These are phyloP conservation scores for Primulina eburnea DNA, from an alignment of 257 asterid genomes.

Conservation along the genomic window DNA sequence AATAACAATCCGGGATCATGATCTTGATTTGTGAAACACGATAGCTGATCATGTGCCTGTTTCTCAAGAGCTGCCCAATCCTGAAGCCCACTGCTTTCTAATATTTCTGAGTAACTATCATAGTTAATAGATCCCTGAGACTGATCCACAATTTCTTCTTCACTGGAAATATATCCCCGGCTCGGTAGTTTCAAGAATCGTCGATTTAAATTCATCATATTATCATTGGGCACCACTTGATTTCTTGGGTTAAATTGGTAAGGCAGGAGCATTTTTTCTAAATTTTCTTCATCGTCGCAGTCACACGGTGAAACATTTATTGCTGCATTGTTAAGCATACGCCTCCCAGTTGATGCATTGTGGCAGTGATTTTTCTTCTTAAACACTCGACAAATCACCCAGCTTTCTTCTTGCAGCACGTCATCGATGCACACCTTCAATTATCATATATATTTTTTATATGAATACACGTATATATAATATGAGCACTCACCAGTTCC, in stretches of 20 bases:
- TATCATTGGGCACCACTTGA: background rate
- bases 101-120: slow-evolving; percentile 7
- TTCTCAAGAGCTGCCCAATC: slow-evolving; percentile 48
- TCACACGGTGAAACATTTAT: slow-evolving; percentile 16
- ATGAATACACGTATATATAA: background rate
- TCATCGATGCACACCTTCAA: slow-evolving; percentile 31
- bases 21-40: background rate
- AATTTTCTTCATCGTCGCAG: slow-evolving; percentile 28
- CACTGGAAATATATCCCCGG: slow-evolving; percentile 29
- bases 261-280: slow-evolving; percentile 43
- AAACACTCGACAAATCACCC: slow-evolving; percentile 67
- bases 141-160: slow-evolving; percentile 9
- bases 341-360: slow-evolving; percentile 12
- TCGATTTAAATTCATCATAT: slow-evolving; percentile 10
- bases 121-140: background rate
- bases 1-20: background rate
- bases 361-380: slow-evolving; percentile 44
- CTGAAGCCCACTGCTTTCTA: slow-evolving; percentile 19
- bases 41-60: slow-evolving; percentile 32
- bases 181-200: slow-evolving; percentile 41
- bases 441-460: background rate
- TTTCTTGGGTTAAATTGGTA: slow-evolving; percentile 20
- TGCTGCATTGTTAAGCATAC: slow-evolving; percentile 15
- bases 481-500: background rate
- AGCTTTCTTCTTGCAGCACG: slow-evolving; percentile 47